These are phyloP conservation scores for Candolleomyces aberdarensis DNA, from an alignment of 768 basidiomycete species.

Conservation along the genomic window DNA sequence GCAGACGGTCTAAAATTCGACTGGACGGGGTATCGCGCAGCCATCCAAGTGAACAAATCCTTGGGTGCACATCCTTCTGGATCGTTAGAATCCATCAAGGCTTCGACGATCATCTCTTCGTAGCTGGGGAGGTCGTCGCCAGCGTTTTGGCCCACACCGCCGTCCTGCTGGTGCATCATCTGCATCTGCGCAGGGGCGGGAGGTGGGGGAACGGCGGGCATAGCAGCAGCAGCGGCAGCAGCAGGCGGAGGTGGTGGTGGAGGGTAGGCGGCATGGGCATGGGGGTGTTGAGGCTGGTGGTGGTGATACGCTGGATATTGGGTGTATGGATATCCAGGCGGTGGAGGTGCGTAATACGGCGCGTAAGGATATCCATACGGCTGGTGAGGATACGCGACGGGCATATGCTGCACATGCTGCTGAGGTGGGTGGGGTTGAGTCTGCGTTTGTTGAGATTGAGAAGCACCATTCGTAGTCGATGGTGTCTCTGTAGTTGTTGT, in stretches of 20 bases:
- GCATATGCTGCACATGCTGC: constrained; percentile 15
- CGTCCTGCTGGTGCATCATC: constrained; percentile 18
- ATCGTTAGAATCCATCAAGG: constrained; percentile 61
- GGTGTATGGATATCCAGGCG: constrained; percentile 10
- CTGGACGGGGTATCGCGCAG: constrained; percentile 74
- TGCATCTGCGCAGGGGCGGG: constrained; percentile 25
- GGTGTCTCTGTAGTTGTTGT: constrained; percentile 9
- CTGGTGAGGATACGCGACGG: constrained; percentile 47
- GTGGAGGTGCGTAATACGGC: not conserved
- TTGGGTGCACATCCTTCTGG: constrained; percentile 82
- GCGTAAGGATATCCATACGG: constrained; percentile 51
- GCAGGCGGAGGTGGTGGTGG: constrained; percentile 24
- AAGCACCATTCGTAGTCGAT: constrained; percentile 16
- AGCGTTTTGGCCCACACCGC: constrained; percentile 16
- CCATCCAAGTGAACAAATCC: constrained; percentile 82
- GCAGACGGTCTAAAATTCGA: constrained; percentile 89
- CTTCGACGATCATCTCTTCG: constrained; percentile 90
- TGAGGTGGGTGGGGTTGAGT: constrained; percentile 15
- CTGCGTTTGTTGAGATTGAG: constrained; percentile 11
- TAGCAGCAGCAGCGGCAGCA: constrained; percentile 23
- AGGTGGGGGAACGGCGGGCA: constrained; percentile 18
- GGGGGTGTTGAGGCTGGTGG: constrained; percentile 27
- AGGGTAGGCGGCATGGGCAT: constrained; percentile 33
- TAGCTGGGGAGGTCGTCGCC: constrained; percentile 73
- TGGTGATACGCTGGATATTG: constrained; percentile 39